A percentile compares a stretch with the other conserved stretches of the same genome.
Conservation (phyloP, 2,329 filamentous ascomycete species). For the Talaromyces funiculosus region DNA sequence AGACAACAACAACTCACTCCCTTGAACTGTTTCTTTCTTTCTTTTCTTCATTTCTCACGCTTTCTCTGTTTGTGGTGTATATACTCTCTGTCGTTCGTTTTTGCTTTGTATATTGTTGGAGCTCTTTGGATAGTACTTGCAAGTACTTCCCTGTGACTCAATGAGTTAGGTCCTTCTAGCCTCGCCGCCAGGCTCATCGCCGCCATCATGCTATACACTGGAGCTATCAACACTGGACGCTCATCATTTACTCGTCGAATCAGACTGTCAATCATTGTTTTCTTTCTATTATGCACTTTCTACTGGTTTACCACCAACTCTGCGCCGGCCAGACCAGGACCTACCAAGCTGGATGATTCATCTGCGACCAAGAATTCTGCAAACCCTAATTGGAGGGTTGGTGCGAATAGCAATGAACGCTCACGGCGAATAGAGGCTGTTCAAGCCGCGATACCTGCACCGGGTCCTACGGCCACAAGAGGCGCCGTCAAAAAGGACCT, state of each 20-base stretch:
- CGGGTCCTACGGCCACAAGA: background rate
- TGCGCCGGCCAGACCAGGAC: background rate
- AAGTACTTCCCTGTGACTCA: background rate
- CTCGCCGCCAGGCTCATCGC: background rate
- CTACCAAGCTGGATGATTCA: background rate
- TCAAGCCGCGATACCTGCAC: conserved; percentile 3
- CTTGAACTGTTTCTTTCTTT: too few relatives aligned
- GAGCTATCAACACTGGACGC: background rate
- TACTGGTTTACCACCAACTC: conserved; percentile 5
- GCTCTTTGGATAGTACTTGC: background rate
- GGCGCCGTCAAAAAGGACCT: conserved; percentile 24
- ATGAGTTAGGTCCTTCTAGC: conserved; percentile 5
- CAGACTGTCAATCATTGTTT: background rate
- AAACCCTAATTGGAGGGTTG: background rate
- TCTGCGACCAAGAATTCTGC: background rate
- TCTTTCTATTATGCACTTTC: conserved; percentile 7
- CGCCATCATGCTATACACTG: background rate
- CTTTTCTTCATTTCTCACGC: too few relatives aligned
- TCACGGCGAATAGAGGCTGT: background rate
- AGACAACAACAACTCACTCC: too few relatives aligned
- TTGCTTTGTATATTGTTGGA: background rate
- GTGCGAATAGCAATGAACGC: background rate
- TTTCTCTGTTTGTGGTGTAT: too few relatives aligned
- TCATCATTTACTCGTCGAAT: conserved; percentile 4
- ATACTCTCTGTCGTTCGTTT: background rate